Percentiles rank a stretch among this genome's conserved stretches.
These are phyloP conservation scores for Globisporangium cederbergense DNA, from an alignment of 352 stramenopile species.

Conservation along the genomic window DNA sequence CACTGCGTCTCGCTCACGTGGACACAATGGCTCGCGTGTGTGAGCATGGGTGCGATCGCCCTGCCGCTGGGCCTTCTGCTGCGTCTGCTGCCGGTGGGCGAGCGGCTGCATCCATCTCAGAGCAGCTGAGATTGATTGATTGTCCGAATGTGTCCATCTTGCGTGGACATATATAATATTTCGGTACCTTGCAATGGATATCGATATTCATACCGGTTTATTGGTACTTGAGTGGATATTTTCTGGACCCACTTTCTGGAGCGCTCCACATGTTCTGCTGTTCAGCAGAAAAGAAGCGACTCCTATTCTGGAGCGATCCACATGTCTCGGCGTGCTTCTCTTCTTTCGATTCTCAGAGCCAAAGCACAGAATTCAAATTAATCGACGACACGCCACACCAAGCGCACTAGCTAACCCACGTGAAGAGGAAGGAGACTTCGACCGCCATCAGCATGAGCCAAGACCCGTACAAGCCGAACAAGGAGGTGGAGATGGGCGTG, in stretches of 20 bases:
- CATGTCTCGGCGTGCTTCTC: neutral
- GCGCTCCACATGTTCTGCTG: neutral
- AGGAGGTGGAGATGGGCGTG: conserved; percentile 17
- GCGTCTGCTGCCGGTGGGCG: conserved; percentile 1
- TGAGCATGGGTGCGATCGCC: conserved; percentile 17
- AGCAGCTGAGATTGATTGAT: neutral
- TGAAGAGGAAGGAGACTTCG: neutral
- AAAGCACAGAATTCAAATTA: neutral
- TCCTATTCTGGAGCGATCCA: neutral
- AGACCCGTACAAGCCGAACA: conserved; percentile 18
- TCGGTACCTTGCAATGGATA: too few relatives aligned
- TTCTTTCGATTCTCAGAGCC: too few relatives aligned
- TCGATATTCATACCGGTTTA: too few relatives aligned
- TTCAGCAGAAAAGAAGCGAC: too few relatives aligned
- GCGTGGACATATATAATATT: neutral
- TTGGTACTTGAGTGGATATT: neutral
- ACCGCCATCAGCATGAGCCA: conserved; percentile 12
- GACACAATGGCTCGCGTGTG: conserved; percentile 25
- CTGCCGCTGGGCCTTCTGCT: conserved; percentile 32
- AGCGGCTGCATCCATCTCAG: neutral
- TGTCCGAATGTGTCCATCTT: neutral
- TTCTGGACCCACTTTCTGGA: neutral
- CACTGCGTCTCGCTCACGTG: conserved; percentile 14
- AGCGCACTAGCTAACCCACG: neutral
- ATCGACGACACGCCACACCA: neutral